These are phyloP conservation scores for Trichopus zeylanicus DNA, from an alignment of 116 monocot genomes.

Conservation along the genomic window DNA sequence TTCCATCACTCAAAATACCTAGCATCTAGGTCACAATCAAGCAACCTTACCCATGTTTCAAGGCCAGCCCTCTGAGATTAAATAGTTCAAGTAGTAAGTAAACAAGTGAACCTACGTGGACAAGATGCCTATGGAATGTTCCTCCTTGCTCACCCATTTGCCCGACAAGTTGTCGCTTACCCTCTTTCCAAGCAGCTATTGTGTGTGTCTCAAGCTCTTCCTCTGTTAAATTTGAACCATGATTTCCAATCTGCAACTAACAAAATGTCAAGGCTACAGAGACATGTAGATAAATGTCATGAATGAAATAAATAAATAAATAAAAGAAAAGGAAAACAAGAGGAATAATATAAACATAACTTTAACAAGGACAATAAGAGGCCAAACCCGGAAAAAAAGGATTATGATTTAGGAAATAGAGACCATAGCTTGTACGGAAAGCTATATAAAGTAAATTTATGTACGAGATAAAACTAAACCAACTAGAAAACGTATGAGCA, in stretches of 20 bases:
- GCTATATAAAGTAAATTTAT: too few relatives aligned
- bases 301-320: background rate
- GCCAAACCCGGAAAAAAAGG: too few relatives aligned
- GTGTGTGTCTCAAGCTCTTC: conserved; percentile 98
- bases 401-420: background rate
- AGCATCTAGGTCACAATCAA: too few relatives aligned
- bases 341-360: too few relatives aligned
- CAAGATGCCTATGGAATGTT: conserved; percentile 36
- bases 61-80: too few relatives aligned
- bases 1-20: too few relatives aligned
- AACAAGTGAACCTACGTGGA: conserved; percentile 47
- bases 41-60: too few relatives aligned
- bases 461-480: too few relatives aligned
- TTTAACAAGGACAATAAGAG: background rate
- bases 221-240: conserved; percentile 86
- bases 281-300: background rate
- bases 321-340: background rate
- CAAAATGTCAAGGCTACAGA: conserved; percentile 1
- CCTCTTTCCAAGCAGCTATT: conserved; percentile 98
- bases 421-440: too few relatives aligned
- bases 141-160: conserved; percentile 47
- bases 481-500: too few relatives aligned
- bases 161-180: conserved; percentile 42
- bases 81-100: background rate
- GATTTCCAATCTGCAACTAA: conserved; percentile 76